Evolutionary conservation across 176 grass and related monocot species (phyloP), one percentile per base, ranked within the genome.

Genomic region (Avena insularis): DNA sequence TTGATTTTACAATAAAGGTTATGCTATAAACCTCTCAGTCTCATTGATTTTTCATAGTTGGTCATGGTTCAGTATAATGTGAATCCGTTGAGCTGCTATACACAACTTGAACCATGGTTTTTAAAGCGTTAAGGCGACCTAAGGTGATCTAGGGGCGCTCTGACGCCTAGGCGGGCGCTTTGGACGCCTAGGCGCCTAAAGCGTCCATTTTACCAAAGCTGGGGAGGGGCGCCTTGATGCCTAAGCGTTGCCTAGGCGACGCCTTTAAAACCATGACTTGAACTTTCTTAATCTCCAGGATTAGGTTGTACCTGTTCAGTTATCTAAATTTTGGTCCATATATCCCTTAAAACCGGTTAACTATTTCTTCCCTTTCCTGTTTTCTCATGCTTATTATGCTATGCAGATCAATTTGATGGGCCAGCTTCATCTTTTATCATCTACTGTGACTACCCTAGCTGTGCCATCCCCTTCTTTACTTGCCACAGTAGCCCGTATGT

Each of bases 361-460:
- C 21, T 47, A 49, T 63, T 54, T 79, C 79, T 90, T 73, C 11
- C 17, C 47, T 71, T 73, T 20, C 13, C 5, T 55, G 27, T 60
- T 86, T 85, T 61, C 88, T 92, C 51, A 86, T 87, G 49, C 69
- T 64, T 84, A 56, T 78, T 91, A 60, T 47, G 46, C 47, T 59
- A 47, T 94, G 84, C 92, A 98, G 96, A 96, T 98, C 75, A 96
- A 88, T 91, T 92, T 98, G 87, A 96, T 87, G 51, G 96, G 96
- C 6, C 92, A 98, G 85, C 96, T 98, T 86, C 96, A 98, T 96
- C 96, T 98, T 94, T 86, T 98, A 93, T 98, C 96, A 33, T 98
- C 93, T 80, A 95, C 96, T n/a, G 87, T 98, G 79, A 94, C 96
- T 75, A 98, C 93, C n/a, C 87, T 98, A 67, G 93, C 96, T 12